Evolutionary conservation across 768 basidiomycete species (phyloP).

Genomic region (Agaricus blazei): DNA sequence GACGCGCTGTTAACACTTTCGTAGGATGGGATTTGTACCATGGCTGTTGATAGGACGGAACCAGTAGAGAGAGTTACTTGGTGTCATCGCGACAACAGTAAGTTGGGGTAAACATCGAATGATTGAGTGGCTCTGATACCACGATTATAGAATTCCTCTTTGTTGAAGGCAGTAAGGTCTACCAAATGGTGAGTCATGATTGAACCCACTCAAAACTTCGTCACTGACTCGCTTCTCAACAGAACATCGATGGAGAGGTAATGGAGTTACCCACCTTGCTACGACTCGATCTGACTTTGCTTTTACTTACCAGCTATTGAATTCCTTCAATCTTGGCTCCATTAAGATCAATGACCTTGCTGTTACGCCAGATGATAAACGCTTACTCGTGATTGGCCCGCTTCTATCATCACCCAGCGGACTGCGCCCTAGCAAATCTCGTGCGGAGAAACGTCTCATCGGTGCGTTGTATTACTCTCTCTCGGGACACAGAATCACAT

Average conservation of each 20-base stretch:
- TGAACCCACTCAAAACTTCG: background rate
- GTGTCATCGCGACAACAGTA: conserved; percentile 62
- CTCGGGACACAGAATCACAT: background rate
- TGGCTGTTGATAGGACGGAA: conserved; percentile 53
- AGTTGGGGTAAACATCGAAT: background rate
- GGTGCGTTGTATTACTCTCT: conserved; percentile 35
- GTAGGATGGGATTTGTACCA: conserved; percentile 65
- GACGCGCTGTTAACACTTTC: background rate
- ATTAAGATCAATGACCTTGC: conserved; percentile 69
- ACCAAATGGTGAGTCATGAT: conserved; percentile 44
- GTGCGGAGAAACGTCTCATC: conserved; percentile 68
- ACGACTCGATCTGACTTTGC: background rate
- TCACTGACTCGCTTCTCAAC: background rate
- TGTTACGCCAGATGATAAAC: conserved; percentile 58
- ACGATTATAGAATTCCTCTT: conserved; percentile 54
- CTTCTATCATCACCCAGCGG: conserved; percentile 58
- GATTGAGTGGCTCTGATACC: background rate
- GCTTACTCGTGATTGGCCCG: conserved; percentile 65
- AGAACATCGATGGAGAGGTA: conserved; percentile 61
- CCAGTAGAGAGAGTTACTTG: conserved; percentile 62
- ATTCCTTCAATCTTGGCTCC: conserved; percentile 51
- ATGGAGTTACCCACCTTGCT: background rate
- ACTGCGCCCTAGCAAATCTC: conserved; percentile 63
- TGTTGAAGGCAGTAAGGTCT: conserved; percentile 59
- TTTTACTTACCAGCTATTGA: conserved; percentile 37